Percentiles rank a stretch among this genome's conserved stretches.
phyloP scores from a whole-genome alignment of 768 basidiomycete genomes.

The Naganishia onofrii region DNA sequence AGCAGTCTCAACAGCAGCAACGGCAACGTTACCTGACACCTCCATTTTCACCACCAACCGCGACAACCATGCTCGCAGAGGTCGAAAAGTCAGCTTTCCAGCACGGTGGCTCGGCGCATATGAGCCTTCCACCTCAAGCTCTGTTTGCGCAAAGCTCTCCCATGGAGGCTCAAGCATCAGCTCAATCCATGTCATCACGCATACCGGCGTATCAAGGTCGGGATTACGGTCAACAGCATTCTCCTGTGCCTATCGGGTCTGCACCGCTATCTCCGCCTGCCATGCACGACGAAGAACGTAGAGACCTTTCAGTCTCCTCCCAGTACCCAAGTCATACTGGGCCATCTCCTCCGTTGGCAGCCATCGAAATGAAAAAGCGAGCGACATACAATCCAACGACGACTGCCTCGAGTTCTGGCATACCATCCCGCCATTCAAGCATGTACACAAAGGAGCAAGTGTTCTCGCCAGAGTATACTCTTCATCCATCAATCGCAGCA shows the following conservation, averaged over 20 bases:
- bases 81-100: constrained; percentile 7
- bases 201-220: constrained; percentile 20
- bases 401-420: neutral
- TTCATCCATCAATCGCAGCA: constrained; percentile 52
- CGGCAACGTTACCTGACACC: constrained; percentile 20
- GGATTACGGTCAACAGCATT: neutral
- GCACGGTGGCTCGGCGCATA: neutral
- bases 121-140: constrained; percentile 17
- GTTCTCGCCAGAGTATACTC: constrained; percentile 44
- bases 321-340: neutral
- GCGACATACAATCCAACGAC: constrained; percentile 25
- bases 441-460: constrained; percentile 10
- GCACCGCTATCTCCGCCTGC: constrained; percentile 25
- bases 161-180: neutral
- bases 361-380: constrained; percentile 15
- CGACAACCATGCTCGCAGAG: neutral
- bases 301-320: neutral
- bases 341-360: neutral
- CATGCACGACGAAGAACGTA: neutral
- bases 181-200: constrained; percentile 5
- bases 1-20: constrained; percentile 10
- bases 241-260: constrained; percentile 11
- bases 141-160: neutral
- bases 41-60: constrained; percentile 7
- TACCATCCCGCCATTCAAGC: constrained; percentile 5